phyloP scores from a whole-genome alignment of 495 filamentous ascomycete species.

The Podospora pseudopauciseta region DNA sequence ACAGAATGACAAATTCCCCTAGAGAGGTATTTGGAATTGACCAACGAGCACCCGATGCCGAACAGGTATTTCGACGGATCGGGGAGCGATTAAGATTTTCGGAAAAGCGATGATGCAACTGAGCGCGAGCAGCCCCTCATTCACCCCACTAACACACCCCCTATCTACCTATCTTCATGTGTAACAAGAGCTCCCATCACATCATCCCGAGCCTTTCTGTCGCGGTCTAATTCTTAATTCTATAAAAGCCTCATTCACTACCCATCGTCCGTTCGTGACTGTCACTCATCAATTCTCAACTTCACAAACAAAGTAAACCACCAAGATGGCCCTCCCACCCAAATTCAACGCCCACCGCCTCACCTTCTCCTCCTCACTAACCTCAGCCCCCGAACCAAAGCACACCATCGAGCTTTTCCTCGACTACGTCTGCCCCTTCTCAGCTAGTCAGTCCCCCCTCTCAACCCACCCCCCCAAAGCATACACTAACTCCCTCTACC shows the following conservation, averaged over 20 bases:
- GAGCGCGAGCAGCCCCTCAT: neutral
- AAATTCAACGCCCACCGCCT: constrained; percentile 72
- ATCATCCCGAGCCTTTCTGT: neutral
- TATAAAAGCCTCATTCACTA: neutral
- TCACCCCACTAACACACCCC: neutral
- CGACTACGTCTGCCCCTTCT: constrained; percentile 80
- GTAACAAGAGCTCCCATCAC: neutral
- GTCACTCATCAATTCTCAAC: neutral
- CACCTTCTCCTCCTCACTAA: constrained; percentile 29
- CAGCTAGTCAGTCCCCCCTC: constrained; percentile 30
- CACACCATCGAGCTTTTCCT: constrained; percentile 80
- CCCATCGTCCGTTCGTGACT: neutral
- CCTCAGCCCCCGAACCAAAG: constrained; percentile 39
- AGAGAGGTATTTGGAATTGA: neutral
- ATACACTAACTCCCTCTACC: constrained; percentile 23
- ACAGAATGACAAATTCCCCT: neutral
- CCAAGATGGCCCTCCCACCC: constrained; percentile 69
- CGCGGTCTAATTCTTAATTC: neutral
- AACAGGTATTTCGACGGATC: neutral
- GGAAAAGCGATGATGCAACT: neutral
- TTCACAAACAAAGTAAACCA: neutral
- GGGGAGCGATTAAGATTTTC: neutral
- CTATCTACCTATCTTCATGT: neutral
- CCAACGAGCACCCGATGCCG: neutral
- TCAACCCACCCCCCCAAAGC: constrained; percentile 41